Conservation (phyloP, 192 early-diverging fungal species). For the Mortierella hygrophila region DNA sequence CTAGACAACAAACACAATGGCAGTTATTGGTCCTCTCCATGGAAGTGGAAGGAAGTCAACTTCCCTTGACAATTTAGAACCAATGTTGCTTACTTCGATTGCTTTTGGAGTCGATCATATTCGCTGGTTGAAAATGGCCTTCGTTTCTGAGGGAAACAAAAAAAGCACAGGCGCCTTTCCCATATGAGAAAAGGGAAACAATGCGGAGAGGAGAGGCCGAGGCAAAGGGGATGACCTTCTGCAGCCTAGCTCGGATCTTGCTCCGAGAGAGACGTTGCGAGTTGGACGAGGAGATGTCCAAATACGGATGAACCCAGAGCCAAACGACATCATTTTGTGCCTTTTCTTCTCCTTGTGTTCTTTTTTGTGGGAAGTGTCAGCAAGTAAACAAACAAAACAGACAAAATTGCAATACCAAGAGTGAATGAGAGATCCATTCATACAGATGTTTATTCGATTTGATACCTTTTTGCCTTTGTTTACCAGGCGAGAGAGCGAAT, state of each 20-base stretch:
- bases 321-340: background rate
- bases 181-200: background rate
- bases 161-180: background rate
- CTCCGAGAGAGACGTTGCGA: background rate
- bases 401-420: background rate
- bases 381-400: background rate
- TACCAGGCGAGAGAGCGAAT: background rate
- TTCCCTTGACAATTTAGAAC: background rate
- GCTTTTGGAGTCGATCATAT: background rate
- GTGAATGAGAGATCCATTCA: background rate
- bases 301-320: background rate
- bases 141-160: background rate
- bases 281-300: background rate
- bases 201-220: background rate
- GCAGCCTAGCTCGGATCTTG: background rate
- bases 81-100: background rate
- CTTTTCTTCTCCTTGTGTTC: background rate
- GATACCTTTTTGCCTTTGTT: background rate
- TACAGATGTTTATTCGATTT: background rate
- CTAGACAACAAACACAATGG: no score
- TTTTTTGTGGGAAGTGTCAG: background rate
- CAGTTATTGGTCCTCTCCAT: no score
- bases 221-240: background rate
- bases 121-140: background rate
- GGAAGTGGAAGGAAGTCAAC: no score